Percentiles rank a stretch among this genome's conserved stretches.
These are phyloP conservation scores for Arthrinium puccinioides DNA, from an alignment of 2,329 filamentous ascomycete genomes.

Conservation along the genomic window DNA sequence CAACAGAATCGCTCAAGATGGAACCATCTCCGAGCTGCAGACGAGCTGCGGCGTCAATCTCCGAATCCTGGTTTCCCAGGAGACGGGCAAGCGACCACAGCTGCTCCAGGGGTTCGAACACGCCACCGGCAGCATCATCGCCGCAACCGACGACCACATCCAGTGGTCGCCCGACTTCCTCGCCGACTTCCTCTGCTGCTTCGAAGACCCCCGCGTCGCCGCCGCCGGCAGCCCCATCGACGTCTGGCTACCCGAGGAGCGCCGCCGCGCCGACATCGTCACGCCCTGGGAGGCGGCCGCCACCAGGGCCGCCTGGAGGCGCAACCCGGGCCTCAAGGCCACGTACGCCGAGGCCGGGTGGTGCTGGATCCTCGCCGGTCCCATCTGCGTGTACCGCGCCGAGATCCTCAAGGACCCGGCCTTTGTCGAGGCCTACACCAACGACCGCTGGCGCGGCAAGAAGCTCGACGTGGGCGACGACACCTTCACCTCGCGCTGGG, in stretches of 20 bases:
- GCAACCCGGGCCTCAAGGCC: neutral
- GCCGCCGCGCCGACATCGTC: neutral
- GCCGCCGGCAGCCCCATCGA: neutral
- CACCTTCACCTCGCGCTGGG: constrained; percentile 8
- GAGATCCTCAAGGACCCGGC: constrained; percentile 2
- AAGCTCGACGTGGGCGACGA: constrained; percentile 7
- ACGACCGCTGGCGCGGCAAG: constrained; percentile 4
- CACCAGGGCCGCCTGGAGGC: constrained; percentile 1
- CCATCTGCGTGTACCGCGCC: constrained; percentile 1
- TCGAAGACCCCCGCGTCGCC: constrained; percentile 7
- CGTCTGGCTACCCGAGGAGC: constrained; percentile 4
- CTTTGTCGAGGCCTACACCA: constrained; percentile 2
- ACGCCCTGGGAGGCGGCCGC: constrained; percentile 5
- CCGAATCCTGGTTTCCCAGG: neutral
- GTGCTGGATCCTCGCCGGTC: constrained; percentile 1
- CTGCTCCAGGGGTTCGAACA: constrained; percentile 1
- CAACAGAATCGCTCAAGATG: neutral
- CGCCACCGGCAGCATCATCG: constrained; percentile 6
- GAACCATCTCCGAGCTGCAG: neutral
- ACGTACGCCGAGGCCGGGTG: constrained; percentile 1
- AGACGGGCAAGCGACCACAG: neutral
- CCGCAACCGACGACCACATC: constrained; percentile 7
- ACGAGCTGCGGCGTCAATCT: neutral
- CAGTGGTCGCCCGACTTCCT: constrained; percentile 3
- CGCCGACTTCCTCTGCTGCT: constrained; percentile 4